Conservation (phyloP, 257 asterid genomes). For the Forsythia suspensa region DNA sequence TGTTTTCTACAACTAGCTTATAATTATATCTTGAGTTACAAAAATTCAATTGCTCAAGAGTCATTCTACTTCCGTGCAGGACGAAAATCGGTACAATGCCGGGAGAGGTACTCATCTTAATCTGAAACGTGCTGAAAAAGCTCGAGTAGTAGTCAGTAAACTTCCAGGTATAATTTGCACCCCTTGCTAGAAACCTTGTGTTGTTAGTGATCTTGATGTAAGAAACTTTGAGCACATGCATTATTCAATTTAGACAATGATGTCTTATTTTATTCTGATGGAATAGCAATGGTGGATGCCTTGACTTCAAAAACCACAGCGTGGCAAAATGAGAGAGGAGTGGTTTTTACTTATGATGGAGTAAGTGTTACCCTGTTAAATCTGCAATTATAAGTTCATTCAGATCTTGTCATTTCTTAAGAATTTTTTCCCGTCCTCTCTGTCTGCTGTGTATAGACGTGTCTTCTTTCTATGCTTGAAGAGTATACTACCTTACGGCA, state of each 20-base stretch:
- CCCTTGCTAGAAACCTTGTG: not conserved
- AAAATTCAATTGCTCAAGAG: slow-evolving; percentile 18
- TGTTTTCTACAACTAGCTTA: slow-evolving; percentile 14
- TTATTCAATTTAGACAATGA: not conserved
- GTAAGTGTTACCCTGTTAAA: slow-evolving; percentile 45
- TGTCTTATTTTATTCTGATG: not conserved
- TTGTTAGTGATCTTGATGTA: not conserved
- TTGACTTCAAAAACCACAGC: slow-evolving; percentile 70
- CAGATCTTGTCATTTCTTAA: not conserved
- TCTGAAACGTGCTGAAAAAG: slow-evolving; percentile 94
- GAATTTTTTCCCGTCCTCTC: not conserved
- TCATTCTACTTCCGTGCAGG: slow-evolving; percentile 44
- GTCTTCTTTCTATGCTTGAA: slow-evolving; percentile 84
- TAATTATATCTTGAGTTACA: slow-evolving; percentile 12
- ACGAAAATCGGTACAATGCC: slow-evolving; percentile 91
- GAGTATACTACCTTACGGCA: slow-evolving; percentile 66
- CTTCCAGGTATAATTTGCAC: slow-evolving; percentile 70
- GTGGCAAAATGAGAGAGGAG: slow-evolving; percentile 90
- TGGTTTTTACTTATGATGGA: slow-evolving; percentile 79
- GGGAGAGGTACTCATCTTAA: slow-evolving; percentile 96
- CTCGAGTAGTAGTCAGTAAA: slow-evolving; percentile 82
- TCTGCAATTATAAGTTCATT: not conserved
- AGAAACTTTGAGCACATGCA: not conserved
- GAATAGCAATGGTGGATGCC: slow-evolving; percentile 82
- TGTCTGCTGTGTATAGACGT: slow-evolving; percentile 48